Evolutionary conservation across 306 rosid species (phyloP).

Genomic region (Cajanus cajan): DNA sequence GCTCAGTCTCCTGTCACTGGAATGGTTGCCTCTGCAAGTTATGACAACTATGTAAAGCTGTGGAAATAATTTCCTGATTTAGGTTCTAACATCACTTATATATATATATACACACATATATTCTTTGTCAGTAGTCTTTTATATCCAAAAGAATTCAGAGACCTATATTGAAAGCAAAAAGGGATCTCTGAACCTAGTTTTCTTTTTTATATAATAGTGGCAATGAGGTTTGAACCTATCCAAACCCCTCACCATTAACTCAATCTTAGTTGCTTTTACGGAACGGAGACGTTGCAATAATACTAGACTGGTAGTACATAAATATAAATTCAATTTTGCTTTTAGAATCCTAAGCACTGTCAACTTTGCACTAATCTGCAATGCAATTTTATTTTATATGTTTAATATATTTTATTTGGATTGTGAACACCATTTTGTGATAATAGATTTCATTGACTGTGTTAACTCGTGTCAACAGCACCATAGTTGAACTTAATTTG

Average conservation of each 20-base stretch:
- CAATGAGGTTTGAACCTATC: background rate
- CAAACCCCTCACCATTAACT: background rate
- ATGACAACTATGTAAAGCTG: constrained; percentile 45
- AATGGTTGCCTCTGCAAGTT: constrained; percentile 62
- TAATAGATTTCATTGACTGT: background rate
- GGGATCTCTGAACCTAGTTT: constrained; percentile 22
- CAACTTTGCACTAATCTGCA: background rate
- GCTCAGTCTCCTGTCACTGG: constrained; percentile 48
- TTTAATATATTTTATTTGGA: background rate
- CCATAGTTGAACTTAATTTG: background rate
- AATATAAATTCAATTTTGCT: background rate
- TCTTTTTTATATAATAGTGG: background rate
- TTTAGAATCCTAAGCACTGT: background rate
- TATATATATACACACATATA: background rate
- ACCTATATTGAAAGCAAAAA: constrained; percentile 20
- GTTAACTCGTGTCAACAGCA: background rate
- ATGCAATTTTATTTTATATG: background rate
- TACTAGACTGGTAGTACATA: background rate
- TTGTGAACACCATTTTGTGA: background rate
- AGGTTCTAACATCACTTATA: constrained; percentile 12
- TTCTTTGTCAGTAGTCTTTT: constrained; percentile 12
- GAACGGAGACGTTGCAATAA: background rate
- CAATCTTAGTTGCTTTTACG: background rate
- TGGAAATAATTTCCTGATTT: constrained; percentile 39
- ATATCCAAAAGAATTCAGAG: constrained; percentile 16